These are phyloP conservation scores for Coelastrella sp. DNA, from an alignment of 139 green algal species.

Conservation along the genomic window DNA sequence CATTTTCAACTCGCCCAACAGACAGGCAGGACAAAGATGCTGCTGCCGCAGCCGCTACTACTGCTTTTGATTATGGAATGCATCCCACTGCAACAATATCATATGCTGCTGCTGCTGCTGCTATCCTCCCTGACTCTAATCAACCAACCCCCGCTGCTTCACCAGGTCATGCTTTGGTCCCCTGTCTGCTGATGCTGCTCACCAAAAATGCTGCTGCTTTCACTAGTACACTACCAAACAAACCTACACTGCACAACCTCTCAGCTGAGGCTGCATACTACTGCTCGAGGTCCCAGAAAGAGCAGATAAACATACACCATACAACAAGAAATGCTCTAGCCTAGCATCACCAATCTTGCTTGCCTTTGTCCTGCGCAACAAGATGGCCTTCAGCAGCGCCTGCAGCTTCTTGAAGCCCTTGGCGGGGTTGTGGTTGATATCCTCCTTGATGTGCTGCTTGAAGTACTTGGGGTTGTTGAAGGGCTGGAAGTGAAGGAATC, in stretches of 20 bases:
- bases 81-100: background rate
- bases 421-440: constrained; percentile 48
- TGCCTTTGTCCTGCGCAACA: constrained; percentile 89
- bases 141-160: background rate
- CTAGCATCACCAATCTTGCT: constrained; percentile 74
- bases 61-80: background rate
- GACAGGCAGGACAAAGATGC: too few relatives aligned
- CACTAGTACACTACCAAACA: background rate
- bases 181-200: constrained; percentile 2
- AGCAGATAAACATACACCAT: too few relatives aligned
- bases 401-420: constrained; percentile 61
- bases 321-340: too few relatives aligned
- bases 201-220: constrained; percentile 14
- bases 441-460: constrained; percentile 74
- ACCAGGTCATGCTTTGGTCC: too few relatives aligned
- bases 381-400: constrained; percentile 69
- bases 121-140: background rate
- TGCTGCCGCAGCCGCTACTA: background rate
- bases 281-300: too few relatives aligned
- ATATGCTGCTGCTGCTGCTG: background rate
- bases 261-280: too few relatives aligned
- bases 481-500: constrained; percentile 72
- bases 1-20: too few relatives aligned
- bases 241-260: background rate
- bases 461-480: constrained; percentile 68